A percentile compares a stretch with the other conserved stretches of the same genome.
Evolutionary conservation across 768 basidiomycete genomes (phyloP).

Genomic region (Agrocybe chaxingu): DNA sequence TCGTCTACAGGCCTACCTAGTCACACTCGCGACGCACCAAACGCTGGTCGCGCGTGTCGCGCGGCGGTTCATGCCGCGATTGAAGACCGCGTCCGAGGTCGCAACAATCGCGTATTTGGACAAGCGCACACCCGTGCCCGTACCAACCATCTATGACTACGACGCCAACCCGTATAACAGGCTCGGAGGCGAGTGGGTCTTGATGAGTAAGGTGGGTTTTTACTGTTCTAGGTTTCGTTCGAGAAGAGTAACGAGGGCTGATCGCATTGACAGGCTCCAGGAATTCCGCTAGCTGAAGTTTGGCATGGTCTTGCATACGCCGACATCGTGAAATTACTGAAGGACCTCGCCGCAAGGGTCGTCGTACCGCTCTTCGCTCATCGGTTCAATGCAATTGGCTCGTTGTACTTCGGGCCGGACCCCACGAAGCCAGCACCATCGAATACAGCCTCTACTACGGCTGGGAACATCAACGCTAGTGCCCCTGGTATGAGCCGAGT

Average conservation of each 20-base stretch:
- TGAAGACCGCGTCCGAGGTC: slow-evolving; percentile 86
- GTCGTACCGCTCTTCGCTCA: slow-evolving; percentile 74
- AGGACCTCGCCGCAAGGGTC: slow-evolving; percentile 58
- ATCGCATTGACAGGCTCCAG: slow-evolving; percentile 54
- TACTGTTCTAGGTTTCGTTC: not conserved
- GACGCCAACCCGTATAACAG: slow-evolving; percentile 84
- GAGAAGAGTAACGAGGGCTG: not conserved
- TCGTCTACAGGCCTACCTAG: slow-evolving; percentile 62
- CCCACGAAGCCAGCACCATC: slow-evolving; percentile 12
- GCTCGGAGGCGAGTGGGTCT: slow-evolving; percentile 79
- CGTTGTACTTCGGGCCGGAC: slow-evolving; percentile 59
- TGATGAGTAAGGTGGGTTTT: slow-evolving; percentile 76
- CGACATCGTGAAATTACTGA: slow-evolving; percentile 60
- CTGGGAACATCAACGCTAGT: no score
- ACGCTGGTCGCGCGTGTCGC: slow-evolving; percentile 79
- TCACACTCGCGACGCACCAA: slow-evolving; percentile 58
- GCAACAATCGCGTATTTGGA: slow-evolving; percentile 83
- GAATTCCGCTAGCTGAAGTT: slow-evolving; percentile 66
- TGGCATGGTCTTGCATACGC: slow-evolving; percentile 70
- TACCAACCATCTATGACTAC: slow-evolving; percentile 72
- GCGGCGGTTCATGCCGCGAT: slow-evolving; percentile 79
- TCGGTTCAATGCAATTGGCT: slow-evolving; percentile 75
- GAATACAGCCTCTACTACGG: no score
- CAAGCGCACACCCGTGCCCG: slow-evolving; percentile 65
- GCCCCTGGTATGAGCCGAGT: no score